These are phyloP conservation scores for Neofusicoccum laricinum DNA, from an alignment of 2,329 filamentous ascomycete genomes.

Conservation along the genomic window DNA sequence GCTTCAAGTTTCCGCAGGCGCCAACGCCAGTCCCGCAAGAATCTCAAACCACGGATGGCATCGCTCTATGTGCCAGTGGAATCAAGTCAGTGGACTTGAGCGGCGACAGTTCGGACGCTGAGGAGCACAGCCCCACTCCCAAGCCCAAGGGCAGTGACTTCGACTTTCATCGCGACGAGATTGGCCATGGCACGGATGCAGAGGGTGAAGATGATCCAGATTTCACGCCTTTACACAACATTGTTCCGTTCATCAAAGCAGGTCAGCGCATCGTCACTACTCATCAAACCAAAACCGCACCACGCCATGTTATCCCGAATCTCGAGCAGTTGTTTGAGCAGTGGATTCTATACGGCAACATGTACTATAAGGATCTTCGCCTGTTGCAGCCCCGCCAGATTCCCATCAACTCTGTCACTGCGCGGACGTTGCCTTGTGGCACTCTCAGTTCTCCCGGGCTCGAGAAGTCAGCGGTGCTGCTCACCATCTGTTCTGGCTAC, in stretches of 20 bases:
- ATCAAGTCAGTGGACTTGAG: too few relatives aligned
- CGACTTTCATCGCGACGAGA: neutral
- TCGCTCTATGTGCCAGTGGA: too few relatives aligned
- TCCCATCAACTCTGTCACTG: neutral
- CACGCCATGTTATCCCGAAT: neutral
- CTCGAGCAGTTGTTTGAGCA: neutral
- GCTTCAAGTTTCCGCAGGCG: neutral
- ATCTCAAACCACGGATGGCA: neutral
- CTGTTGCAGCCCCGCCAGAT: neutral
- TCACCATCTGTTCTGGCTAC: neutral
- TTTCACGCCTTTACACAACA: neutral
- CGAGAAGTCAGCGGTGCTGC: neutral
- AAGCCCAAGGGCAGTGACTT: neutral
- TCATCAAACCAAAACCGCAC: too few relatives aligned
- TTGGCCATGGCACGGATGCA: neutral
- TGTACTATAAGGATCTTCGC: neutral
- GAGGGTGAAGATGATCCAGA: neutral
- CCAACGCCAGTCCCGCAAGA: neutral
- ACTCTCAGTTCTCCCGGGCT: neutral
- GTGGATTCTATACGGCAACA: neutral
- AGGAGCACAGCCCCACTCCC: neutral
- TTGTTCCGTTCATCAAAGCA: neutral
- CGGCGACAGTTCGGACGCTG: too few relatives aligned
- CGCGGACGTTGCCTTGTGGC: neutral
- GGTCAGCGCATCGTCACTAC: too few relatives aligned